Evolutionary conservation across 2,329 filamentous ascomycete genomes (phyloP).

Genomic region (Colletotrichum agaves): DNA sequence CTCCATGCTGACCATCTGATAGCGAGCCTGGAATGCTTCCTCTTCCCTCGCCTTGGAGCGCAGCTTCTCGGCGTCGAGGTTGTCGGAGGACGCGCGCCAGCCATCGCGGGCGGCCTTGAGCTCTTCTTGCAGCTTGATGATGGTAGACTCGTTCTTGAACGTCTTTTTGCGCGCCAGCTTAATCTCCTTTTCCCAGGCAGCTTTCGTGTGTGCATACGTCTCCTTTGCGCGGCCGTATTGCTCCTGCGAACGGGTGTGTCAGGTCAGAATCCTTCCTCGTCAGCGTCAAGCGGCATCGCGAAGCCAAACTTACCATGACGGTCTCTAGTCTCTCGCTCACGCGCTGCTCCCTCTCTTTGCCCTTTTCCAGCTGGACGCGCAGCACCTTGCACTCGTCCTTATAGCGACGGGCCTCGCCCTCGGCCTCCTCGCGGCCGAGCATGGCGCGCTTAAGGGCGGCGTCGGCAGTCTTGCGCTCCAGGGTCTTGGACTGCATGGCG

Average conservation of each 20-base stretch:
- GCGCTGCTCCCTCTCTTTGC: constrained; percentile 72
- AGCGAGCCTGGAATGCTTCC: constrained; percentile 75
- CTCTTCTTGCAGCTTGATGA: constrained; percentile 79
- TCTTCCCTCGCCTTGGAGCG: constrained; percentile 72
- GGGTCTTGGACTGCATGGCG: constrained; percentile 67
- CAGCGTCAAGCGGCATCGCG: not conserved
- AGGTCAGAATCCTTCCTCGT: constrained; percentile 19
- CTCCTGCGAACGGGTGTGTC: constrained; percentile 60
- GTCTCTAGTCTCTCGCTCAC: constrained; percentile 75
- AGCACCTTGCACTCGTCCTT: constrained; percentile 69
- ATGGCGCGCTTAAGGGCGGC: constrained; percentile 74
- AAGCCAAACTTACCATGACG: constrained; percentile 66
- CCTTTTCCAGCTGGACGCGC: constrained; percentile 70
- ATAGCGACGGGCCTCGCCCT: constrained; percentile 72
- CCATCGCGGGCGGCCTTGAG: constrained; percentile 69
- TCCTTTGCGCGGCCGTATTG: constrained; percentile 77
- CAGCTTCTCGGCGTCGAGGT: constrained; percentile 71
- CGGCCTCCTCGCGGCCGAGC: constrained; percentile 76
- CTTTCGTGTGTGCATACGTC: constrained; percentile 72
- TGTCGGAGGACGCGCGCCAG: constrained; percentile 67
- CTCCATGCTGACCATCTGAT: constrained; percentile 71
- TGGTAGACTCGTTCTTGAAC: constrained; percentile 77
- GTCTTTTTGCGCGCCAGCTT: constrained; percentile 76
- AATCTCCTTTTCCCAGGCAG: constrained; percentile 80
- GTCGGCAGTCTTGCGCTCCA: constrained; percentile 73